phyloP scores from a whole-genome alignment of 2,329 filamentous ascomycete genomes.

The Aspergillus quadricinctus region DNA sequence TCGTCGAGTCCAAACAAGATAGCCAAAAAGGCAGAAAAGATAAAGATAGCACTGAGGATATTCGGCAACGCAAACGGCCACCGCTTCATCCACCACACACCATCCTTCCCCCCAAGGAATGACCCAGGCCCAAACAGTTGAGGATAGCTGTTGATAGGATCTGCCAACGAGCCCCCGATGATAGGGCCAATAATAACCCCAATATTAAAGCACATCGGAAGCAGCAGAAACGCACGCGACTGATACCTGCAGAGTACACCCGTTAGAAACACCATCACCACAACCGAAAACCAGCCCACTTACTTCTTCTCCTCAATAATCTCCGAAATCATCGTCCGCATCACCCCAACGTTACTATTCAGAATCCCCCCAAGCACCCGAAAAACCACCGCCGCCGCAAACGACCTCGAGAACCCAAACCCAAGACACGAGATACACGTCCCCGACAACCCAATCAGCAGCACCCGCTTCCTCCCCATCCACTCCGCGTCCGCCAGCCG shows the following conservation, averaged over 20 bases:
- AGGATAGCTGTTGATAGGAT: slow-evolving; percentile 61
- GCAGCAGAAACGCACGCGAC: slow-evolving; percentile 53
- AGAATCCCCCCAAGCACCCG: slow-evolving; percentile 62
- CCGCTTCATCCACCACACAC: slow-evolving; percentile 59
- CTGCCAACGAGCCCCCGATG: slow-evolving; percentile 63
- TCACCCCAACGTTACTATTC: slow-evolving; percentile 70
- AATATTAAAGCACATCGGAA: slow-evolving; percentile 67
- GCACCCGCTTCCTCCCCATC: slow-evolving; percentile 70
- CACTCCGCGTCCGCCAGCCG: slow-evolving; percentile 61
- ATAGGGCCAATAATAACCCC: slow-evolving; percentile 58
- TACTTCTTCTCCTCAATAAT: slow-evolving; percentile 67
- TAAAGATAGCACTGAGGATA: slow-evolving; percentile 59
- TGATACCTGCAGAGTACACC: slow-evolving; percentile 31
- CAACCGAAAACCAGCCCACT: no score
- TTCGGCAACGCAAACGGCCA: slow-evolving; percentile 70
- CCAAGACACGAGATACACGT: slow-evolving; percentile 63
- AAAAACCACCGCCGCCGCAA: slow-evolving; percentile 61
- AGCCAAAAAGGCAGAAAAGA: slow-evolving; percentile 51
- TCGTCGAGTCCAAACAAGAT: slow-evolving; percentile 66
- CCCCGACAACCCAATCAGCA: slow-evolving; percentile 71
- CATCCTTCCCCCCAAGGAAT: slow-evolving; percentile 51
- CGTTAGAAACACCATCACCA: not conserved
- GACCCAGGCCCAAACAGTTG: slow-evolving; percentile 59
- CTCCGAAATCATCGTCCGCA: slow-evolving; percentile 70
- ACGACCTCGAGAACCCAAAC: slow-evolving; percentile 65